Percentiles rank a stretch among this genome's conserved stretches.
These are phyloP conservation scores for Argentina anserina DNA, from an alignment of 306 rosid genomes.

Conservation along the genomic window DNA sequence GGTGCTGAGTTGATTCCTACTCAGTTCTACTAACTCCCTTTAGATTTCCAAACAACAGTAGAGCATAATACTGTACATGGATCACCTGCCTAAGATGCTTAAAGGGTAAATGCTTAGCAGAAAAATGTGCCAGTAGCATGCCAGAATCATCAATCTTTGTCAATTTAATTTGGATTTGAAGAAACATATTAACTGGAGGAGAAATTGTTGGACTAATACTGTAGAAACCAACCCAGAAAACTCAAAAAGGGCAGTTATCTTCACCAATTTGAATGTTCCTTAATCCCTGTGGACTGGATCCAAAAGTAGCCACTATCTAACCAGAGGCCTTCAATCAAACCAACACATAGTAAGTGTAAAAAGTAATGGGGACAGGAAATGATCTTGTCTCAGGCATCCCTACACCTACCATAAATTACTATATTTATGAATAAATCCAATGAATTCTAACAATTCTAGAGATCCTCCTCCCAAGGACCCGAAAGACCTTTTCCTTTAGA, in stretches of 20 bases:
- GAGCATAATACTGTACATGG: too few relatives aligned
- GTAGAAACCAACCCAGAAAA: neutral
- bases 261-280: neutral
- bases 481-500: neutral
- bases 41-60: neutral
- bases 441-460: neutral
- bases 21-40: neutral
- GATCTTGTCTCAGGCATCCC: neutral
- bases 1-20: neutral
- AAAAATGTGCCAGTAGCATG: neutral
- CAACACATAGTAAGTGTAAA: neutral
- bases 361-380: neutral
- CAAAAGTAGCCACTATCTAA: neutral
- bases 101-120: neutral
- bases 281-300: neutral
- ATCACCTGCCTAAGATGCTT: neutral
- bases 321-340: neutral
- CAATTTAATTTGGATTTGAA: neutral
- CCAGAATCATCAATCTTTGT: neutral
- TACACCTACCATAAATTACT: neutral
- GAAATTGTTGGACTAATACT: neutral
- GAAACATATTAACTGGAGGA: neutral
- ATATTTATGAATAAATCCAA: neutral
- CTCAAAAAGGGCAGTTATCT: neutral
- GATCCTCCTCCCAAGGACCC: neutral